phyloP scores from a whole-genome alignment of 1,139 yeast species.

The Blastobotrys aristatus region DNA sequence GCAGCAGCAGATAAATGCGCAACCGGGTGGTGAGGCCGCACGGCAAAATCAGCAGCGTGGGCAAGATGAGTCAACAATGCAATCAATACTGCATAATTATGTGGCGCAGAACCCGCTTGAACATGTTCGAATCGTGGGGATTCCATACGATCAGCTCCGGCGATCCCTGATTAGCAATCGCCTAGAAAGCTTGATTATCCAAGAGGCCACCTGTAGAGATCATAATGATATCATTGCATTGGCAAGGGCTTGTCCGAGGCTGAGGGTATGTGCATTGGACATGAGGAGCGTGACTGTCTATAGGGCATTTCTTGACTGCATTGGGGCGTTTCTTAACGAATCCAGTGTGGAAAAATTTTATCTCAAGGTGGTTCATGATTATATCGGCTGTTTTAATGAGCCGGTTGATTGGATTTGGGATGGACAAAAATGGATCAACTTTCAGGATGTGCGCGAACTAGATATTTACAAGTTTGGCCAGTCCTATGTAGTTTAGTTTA shows the following conservation, averaged over 20 bases:
- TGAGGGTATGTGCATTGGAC: constrained; percentile 5
- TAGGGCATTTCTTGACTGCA: background rate
- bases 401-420: background rate
- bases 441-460: constrained; percentile 3
- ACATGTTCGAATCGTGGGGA: constrained; percentile 4
- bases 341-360: background rate
- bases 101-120: constrained; percentile 7
- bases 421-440: background rate
- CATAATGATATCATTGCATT: constrained; percentile 1
- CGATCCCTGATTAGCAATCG: background rate
- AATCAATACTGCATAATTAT: background rate
- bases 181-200: constrained; percentile 2
- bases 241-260: background rate
- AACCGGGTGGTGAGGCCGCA: too few species aligned
- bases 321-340: constrained; percentile 1
- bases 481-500: background rate
- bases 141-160: background rate
- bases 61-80: background rate
- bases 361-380: background rate
- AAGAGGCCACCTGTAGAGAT: background rate
- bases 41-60: background rate
- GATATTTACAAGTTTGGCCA: constrained; percentile 1
- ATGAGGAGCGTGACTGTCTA: background rate
- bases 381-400: background rate
- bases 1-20: too few species aligned